A percentile compares a stretch with the other conserved stretches of the same genome.
These are phyloP conservation scores for Neofusicoccum laricinum DNA, from an alignment of 2,329 filamentous ascomycete species.

Conservation along the genomic window DNA sequence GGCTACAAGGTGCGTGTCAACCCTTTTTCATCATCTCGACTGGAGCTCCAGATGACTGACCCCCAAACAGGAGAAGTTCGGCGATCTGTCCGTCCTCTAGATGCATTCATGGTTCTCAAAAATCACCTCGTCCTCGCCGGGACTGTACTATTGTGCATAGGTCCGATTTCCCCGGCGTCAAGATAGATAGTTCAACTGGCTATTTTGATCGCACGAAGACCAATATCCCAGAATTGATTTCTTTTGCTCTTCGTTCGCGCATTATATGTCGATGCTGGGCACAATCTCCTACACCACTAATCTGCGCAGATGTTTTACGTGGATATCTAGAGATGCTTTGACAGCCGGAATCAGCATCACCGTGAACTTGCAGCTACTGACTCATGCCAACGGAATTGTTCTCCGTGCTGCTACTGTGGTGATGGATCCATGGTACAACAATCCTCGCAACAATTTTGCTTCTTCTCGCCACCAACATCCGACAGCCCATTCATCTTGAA, in stretches of 20 bases:
- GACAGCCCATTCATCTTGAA: no score
- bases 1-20: constrained; percentile 85
- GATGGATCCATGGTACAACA: no score
- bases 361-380: no score
- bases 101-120: constrained; percentile 25
- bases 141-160: constrained; percentile 16
- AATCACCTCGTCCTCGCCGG: constrained; percentile 13
- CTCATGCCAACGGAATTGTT: no score
- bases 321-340: no score
- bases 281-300: neutral
- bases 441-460: no score
- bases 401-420: no score
- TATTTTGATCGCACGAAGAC: constrained; percentile 15
- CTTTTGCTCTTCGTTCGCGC: neutral
- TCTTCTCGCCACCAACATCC: no score
- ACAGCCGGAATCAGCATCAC: no score
- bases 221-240: constrained; percentile 13
- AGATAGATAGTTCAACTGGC: constrained; percentile 17
- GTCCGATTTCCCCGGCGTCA: constrained; percentile 11
- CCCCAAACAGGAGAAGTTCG: constrained; percentile 84
- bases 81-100: constrained; percentile 93
- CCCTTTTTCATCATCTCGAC: neutral
- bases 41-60: constrained; percentile 44
- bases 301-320: no score
- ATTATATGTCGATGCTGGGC: neutral